Evolutionary conservation across 192 early-diverging fungal genomes (phyloP), one percentile per base, ranked within the genome.

Genomic region (Cetraspora pellucida): DNA sequence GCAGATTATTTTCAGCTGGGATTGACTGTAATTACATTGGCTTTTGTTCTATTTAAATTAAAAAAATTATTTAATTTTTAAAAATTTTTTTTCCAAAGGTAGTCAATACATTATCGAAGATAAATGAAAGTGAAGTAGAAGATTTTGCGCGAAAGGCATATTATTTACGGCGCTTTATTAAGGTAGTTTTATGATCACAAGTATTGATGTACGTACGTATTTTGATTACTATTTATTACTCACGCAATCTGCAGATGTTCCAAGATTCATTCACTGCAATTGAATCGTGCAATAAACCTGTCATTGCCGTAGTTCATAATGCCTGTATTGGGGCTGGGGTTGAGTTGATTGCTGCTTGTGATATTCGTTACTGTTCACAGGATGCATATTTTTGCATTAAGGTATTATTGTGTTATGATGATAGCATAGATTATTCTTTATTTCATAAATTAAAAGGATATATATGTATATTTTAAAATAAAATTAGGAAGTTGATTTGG

Each of bases 321-420:
- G 86, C 82, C 1, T 96, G 95, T 80, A 87, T 97, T 79, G 96
- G 96, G 9, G 93, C 88, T 49, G 91, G 94, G 19, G 90, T 98
- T 57, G 95, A 97, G 79, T 79, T 97, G 63, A 89, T 93, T 16
- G 92, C 94, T 14, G 96, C 97, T 1, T 96, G 95, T 82, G 97
- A 99, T 77, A 93, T 99, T 28, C 90, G 97, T 61, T 88, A 92
- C 74, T 90, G 90, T 75, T 82, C 89, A 49, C 81, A 88, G 75
- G 94, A 95, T 68, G 86, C 95, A 9, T 87, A 84, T 72, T 99
- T 97, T 81, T 87, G 89, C 52, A 90, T 97, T 50, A 95, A 95
- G 85, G 92, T 87, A 66, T 25, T 1, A 3, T 49, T n/a, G n/a
- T 43, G 21, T 16, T 9, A 25, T 23, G 19, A 21, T 19, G 8